Percentiles rank a stretch among this genome's conserved stretches.
Evolutionary conservation across 768 basidiomycete species (phyloP).

Genomic region (Phanerochaete carnosa): DNA sequence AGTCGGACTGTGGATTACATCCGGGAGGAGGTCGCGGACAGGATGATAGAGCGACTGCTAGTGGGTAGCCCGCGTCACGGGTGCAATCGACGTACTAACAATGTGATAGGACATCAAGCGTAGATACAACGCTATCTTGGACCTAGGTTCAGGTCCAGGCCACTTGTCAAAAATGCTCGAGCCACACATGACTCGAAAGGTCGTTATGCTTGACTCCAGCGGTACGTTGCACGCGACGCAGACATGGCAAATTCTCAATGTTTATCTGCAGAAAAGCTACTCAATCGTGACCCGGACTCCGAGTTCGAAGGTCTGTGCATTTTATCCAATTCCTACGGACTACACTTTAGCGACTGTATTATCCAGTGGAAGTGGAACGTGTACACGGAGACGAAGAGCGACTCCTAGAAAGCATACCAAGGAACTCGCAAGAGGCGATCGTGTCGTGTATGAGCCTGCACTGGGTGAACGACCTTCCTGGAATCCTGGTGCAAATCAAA

Average conservation of each 20-base stretch:
- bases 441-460: conserved; percentile 91
- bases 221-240: conserved; percentile 39
- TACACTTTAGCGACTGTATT: neutral
- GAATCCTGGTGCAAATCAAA: conserved; percentile 81
- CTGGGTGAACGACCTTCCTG: conserved; percentile 97
- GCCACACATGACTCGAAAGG: conserved; percentile 59
- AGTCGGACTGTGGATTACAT: conserved; percentile 90
- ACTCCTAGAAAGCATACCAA: conserved; percentile 60
- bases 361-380: conserved; percentile 71
- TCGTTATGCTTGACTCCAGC: conserved; percentile 84
- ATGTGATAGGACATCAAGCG: conserved; percentile 82
- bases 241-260: conserved; percentile 2
- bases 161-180: conserved; percentile 87
- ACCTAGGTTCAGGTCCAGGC: conserved; percentile 88
- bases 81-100: conserved; percentile 3
- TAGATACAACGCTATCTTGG: conserved; percentile 74
- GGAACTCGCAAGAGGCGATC: conserved; percentile 84
- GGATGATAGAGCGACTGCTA: conserved; percentile 86
- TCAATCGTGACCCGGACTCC: conserved; percentile 73
- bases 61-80: conserved; percentile 39
- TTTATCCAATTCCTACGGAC: neutral
- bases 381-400: conserved; percentile 83
- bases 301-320: conserved; percentile 71
- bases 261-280: conserved; percentile 50
- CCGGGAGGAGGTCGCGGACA: conserved; percentile 84